Evolutionary conservation across 2,329 filamentous ascomycete genomes (phyloP), one percentile per base, ranked within the genome.

Genomic region (Diaporthe aspalathi): DNA sequence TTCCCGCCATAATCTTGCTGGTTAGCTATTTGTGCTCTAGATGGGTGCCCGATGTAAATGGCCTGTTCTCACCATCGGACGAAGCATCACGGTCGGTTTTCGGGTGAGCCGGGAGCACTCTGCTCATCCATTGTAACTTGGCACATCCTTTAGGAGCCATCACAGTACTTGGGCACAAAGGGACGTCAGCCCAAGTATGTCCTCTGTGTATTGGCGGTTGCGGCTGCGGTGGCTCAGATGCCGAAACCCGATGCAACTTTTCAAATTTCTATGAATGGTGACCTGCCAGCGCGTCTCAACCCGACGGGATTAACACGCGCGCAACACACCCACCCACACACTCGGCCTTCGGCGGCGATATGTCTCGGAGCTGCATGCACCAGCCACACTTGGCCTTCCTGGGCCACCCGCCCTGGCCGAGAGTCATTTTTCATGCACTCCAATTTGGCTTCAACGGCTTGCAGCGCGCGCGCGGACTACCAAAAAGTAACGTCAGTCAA

Each of bases 321-420:
- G n/a, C n/a, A n/a, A n/a, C 50, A 53, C 52, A 49, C 40, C 16
- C 57, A 57, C 40, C 7, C 57, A 45, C 66, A 50, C 49, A 27
- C 47, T 68, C 66, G 53, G 66, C 29, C 35, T 38, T 50, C n/a
- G 52, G 27, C 50, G 53, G 35, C 45, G 29, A 50, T 11, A 50
- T 68, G 66, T 68, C 66, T 68, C 53, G 54, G 66, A 50, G 27
- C 1, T 32, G 27, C 22, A 57, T 11, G 32, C 53, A 68, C 66
- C 53, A 68, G 66, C 66, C 66, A 68, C 66, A 68, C 43, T 50
- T 50, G 29, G 40, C 29, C 43, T 50, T 29, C 49, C 66, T 57
- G 40, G 66, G 66, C 66, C 52, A 57, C 66, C 24, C 52, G 66
- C 35, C 29, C 3, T 29, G 32, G 43, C 66, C 66, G 66, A 50